Percentiles rank a stretch among this genome's conserved stretches.
These are phyloP conservation scores for Naumovozyma castellii DNA, from an alignment of 805 yeast genomes.

Conservation along the genomic window DNA sequence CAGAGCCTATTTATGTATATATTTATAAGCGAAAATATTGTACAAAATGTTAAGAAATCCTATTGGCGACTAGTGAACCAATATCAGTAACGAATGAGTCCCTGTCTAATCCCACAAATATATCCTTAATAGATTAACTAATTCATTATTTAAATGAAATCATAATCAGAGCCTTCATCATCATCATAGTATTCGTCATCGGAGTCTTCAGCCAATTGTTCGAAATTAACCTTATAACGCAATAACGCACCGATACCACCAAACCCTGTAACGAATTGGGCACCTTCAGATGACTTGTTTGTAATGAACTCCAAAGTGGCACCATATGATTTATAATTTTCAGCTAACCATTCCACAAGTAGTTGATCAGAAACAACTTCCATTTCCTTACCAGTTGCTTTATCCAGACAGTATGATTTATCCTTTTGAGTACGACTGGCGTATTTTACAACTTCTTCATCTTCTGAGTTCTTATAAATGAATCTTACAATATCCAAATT, in stretches of 20 bases:
- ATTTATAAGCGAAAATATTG: too few relatives aligned
- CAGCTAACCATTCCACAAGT: constrained; percentile 95
- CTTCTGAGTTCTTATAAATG: constrained; percentile 76
- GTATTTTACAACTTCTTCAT: constrained; percentile 61
- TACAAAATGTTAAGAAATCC: too few relatives aligned
- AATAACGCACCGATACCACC: constrained; percentile 98
- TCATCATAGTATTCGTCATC: constrained; percentile 85
- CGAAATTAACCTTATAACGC: constrained; percentile 95
- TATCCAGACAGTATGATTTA: constrained; percentile 70
- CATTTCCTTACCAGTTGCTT: constrained; percentile 82
- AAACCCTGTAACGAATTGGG: constrained; percentile 94
- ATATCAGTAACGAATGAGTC: too few relatives aligned
- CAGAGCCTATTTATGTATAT: too few relatives aligned
- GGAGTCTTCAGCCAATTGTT: constrained; percentile 80
- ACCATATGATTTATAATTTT: constrained; percentile 88
- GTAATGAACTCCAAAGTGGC: constrained; percentile 93
- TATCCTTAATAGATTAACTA: background rate
- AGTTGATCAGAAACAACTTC: constrained; percentile 78
- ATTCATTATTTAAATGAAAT: constrained; percentile 23
- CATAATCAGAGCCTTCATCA: constrained; percentile 32
- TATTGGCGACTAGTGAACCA: too few relatives aligned
- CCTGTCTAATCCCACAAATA: too few relatives aligned
- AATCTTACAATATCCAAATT: constrained; percentile 80
- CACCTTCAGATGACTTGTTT: constrained; percentile 95
- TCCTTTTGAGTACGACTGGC: constrained; percentile 66